Base-by-base conservation (phyloP, 306 rosid species). In the Pterocarpus santalinus region DNA sequence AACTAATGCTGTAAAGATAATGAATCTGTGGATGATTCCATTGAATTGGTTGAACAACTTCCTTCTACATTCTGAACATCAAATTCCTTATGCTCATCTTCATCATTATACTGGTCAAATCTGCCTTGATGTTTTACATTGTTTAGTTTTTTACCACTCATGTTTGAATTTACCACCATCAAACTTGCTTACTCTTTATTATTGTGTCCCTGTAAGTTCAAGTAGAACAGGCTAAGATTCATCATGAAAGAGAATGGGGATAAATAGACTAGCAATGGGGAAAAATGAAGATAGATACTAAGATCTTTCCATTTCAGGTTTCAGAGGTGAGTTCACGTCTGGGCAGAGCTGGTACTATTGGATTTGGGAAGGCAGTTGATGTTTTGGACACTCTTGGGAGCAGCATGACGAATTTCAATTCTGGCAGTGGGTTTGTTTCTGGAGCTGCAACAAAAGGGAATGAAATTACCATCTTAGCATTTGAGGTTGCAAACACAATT, bases 311-410 rank as follows among this genome's bases (percentile, higher is more conserved):
- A 51, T 84, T 85, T 76, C 92, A 92, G 97, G 97, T 92, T 73
- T 89, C 97, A 7, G 97, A 87, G 86, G 95, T 92, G 82, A 86
- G 97, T 84, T 88, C 82, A 38, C 97, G 91, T 44, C 73, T 91
- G 32, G 94, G 97, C 41, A 88, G 90, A 84, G 97, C 90, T 22
- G 91, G 95, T 33, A 89, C 85, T 56, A 35, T n/a, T 51, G 92
- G 95, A 70, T 32, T 91, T 4, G 95, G 88, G 51, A 91, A 83
- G 87, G 97, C 97, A 5, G 91, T 90, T 70, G 90, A 90, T 4
- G 98, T 93, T 57, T 73, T 93, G 90, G 97, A 93, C 86, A 91
- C 97, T 32, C 97, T 93, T 83, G 97, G 97, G 58, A 93, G 97
- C 87, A 93, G 98, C 85, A 91, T 93, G 98, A 76, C 93, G 2